Evolutionary conservation across 139 green algal genomes (phyloP).

Genomic region (Tetradesmus obliquus): DNA sequence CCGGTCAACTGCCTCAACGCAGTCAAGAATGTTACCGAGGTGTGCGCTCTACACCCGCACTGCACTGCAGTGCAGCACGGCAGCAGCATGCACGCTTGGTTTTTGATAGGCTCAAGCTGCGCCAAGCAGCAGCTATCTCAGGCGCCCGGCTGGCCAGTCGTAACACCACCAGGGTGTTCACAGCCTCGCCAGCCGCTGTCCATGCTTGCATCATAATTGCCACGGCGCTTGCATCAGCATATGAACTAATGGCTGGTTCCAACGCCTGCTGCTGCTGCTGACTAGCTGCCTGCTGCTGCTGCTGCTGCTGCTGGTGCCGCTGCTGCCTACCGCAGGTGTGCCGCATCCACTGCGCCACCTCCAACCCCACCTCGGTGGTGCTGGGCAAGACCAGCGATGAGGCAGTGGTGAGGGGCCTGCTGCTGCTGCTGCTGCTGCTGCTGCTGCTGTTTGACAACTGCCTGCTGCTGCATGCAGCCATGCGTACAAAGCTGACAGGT

Average conservation of each 20-base stretch:
- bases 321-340: conserved; percentile 38
- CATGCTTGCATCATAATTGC: too few relatives aligned
- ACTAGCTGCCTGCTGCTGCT: not conserved
- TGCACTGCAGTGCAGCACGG: not conserved
- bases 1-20: conserved; percentile 49
- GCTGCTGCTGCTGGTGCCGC: conserved; percentile 10
- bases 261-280: not conserved
- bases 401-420: conserved; percentile 26
- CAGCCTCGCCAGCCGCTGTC: too few relatives aligned
- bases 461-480: not conserved
- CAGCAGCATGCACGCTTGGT: too few relatives aligned
- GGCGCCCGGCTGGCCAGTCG: too few relatives aligned
- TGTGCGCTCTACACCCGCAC: not conserved
- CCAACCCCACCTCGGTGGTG: conserved; percentile 48
- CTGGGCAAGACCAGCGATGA: conserved; percentile 48
- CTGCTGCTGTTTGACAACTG: not conserved
- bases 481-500: not conserved
- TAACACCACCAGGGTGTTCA: too few relatives aligned
- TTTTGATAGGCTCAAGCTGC: too few relatives aligned
- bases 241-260: too few relatives aligned
- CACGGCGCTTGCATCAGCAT: too few relatives aligned
- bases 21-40: conserved; percentile 50
- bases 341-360: conserved; percentile 54
- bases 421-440: not conserved
- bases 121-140: too few relatives aligned